Base-by-base conservation (phyloP, 306 rosid species). In the Vicia faba region DNA sequence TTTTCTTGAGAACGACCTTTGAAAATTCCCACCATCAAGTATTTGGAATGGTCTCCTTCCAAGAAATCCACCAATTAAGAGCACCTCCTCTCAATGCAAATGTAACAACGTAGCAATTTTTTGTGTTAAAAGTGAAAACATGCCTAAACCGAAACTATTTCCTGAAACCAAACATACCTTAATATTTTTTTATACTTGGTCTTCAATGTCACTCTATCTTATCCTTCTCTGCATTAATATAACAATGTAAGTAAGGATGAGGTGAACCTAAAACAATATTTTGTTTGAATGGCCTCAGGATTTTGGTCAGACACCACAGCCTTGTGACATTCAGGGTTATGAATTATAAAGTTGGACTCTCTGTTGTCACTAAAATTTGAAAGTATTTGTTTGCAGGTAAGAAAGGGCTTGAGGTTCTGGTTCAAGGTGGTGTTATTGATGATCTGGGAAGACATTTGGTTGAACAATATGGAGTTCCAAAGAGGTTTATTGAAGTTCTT, bases 371-470 rank as follows among this genome's bases (percentile, higher is more conserved):
- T 55, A 33, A 64, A 50, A 44, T 51, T 64, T 56, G 20, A 19
- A 25, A 36, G 11, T 26, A 16, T 62, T 36, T 31, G 60, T 68
- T 61, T 72, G 72, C 89, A 89, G 90, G 98, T 73, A 89, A 89
- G 88, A 93, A 88, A 74, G 98, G 98, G 38, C 72, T 77, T 6
- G 96, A 89, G 70, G 97, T 89, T 71, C 65, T 89, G 74, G 87
- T 93, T 74, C 98, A 93, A 84, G 98, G 98, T 10, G 96, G 98
- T 15, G 97, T 93, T 33, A 89, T 93, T 33, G 95, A 89, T 69
- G 92, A 86, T 79, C 62, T 93, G 55, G 91, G 88, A 46, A 89
- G 83, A 70, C 96, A 86, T 82, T 75, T 93, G 83, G 68, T 87
- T 43, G 97, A 93, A 73, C 96, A 89, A 28, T 93, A 84, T 77